Percentiles rank a stretch among this genome's conserved stretches.
Conservation (phyloP, 2,329 filamentous ascomycete genomes). For the Lachnellula hyalina region DNA sequence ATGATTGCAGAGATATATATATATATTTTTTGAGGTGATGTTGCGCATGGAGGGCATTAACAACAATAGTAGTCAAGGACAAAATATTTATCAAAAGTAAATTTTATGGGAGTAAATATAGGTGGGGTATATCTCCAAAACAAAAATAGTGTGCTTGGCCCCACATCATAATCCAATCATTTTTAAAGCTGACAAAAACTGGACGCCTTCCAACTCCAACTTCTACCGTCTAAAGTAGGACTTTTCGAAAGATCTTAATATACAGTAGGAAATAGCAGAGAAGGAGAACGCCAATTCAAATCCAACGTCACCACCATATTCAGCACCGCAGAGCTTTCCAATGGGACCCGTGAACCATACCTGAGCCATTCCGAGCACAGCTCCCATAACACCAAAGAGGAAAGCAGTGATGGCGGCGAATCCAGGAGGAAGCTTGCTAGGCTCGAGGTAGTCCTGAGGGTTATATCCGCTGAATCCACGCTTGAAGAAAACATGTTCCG, state of each 20-base stretch:
- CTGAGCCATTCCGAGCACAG: slow-evolving; percentile 66
- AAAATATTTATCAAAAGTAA: too few species aligned
- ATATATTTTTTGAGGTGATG: too few species aligned
- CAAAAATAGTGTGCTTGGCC: background rate
- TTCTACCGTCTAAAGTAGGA: slow-evolving; percentile 35
- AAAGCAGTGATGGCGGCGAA: slow-evolving; percentile 61
- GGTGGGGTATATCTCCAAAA: background rate
- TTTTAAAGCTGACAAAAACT: background rate
- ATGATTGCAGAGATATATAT: too few species aligned
- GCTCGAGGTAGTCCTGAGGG: slow-evolving; percentile 53
- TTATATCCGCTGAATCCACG: slow-evolving; percentile 55
- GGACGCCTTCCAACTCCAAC: background rate
- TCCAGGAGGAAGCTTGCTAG: slow-evolving; percentile 53
- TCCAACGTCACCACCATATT: slow-evolving; percentile 50
- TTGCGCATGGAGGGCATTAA: too few species aligned
- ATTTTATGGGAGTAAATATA: background rate
- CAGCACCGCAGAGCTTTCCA: slow-evolving; percentile 38
- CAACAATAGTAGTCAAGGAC: too few species aligned
- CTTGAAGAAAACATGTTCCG: slow-evolving; percentile 65
- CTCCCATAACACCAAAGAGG: slow-evolving; percentile 57
- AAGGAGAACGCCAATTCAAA: slow-evolving; percentile 64
- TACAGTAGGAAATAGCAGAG: slow-evolving; percentile 45
- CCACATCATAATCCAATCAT: background rate
- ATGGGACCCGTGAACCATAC: slow-evolving; percentile 65
- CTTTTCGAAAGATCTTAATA: slow-evolving; percentile 39